These are phyloP conservation scores for Sordaria brevicollis DNA, from an alignment of 495 filamentous ascomycete species.

Conservation along the genomic window DNA sequence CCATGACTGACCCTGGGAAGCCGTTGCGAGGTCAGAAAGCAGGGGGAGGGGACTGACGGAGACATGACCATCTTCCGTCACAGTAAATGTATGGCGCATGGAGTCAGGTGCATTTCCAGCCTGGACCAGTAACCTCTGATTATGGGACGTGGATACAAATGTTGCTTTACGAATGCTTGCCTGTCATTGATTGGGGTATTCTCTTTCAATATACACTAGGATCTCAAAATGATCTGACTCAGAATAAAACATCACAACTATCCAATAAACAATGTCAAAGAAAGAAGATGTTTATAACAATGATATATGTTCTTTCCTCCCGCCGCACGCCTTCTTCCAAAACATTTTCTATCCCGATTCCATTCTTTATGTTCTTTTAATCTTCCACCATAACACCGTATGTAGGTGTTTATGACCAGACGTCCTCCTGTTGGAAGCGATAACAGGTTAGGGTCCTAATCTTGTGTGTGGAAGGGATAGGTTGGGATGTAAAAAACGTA, in stretches of 20 bases:
- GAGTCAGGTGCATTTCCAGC: too few species aligned
- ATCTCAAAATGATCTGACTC: background rate
- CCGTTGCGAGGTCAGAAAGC: too few species aligned
- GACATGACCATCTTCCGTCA: too few species aligned
- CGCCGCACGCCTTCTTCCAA: background rate
- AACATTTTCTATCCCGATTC: background rate
- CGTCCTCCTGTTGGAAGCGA: slow-evolving; percentile 52
- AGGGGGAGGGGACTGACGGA: too few species aligned
- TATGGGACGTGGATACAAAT: too few species aligned
- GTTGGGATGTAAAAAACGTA: slow-evolving; percentile 20
- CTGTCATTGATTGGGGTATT: background rate
- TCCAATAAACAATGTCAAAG: background rate
- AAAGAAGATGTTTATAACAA: background rate
- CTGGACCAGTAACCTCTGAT: too few species aligned
- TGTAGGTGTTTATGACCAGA: slow-evolving; percentile 64
- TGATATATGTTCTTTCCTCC: background rate
- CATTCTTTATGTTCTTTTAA: background rate
- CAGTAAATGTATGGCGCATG: too few species aligned
- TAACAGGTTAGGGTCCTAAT: background rate
- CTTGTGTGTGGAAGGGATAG: background rate
- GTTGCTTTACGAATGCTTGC: background rate
- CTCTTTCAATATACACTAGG: too few species aligned
- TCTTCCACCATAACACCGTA: background rate
- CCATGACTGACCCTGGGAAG: too few species aligned
- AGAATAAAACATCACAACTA: background rate